phyloP scores from a whole-genome alignment of 805 yeast species.

The Barnettozyma salicaria region DNA sequence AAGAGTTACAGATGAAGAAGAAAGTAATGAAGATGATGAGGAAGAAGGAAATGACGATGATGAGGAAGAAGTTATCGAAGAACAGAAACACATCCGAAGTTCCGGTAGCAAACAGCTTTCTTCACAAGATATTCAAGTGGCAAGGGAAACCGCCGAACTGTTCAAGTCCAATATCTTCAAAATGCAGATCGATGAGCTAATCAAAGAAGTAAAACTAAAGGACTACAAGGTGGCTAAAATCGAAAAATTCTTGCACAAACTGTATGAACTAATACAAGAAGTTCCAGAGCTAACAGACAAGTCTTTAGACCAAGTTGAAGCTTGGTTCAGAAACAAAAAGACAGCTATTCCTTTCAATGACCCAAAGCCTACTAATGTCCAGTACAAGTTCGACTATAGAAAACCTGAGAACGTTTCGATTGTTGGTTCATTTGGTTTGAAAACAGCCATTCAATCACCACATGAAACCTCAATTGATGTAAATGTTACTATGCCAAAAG shows the following conservation, averaged over 20 bases:
- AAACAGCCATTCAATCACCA: constrained; percentile 66
- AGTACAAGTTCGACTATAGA: constrained; percentile 63
- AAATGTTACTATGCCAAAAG: constrained; percentile 73
- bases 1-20: constrained; percentile 10
- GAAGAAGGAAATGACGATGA: constrained; percentile 29
- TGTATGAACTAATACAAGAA: constrained; percentile 60
- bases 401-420: constrained; percentile 72
- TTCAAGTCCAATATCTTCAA: constrained; percentile 95
- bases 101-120: constrained; percentile 36
- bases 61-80: constrained; percentile 18
- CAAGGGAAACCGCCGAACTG: constrained; percentile 88
- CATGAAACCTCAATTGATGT: constrained; percentile 69
- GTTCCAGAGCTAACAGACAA: constrained; percentile 52
- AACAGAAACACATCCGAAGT: constrained; percentile 13
- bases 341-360: constrained; percentile 81
- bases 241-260: constrained; percentile 69
- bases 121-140: constrained; percentile 83
- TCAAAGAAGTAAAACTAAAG: constrained; percentile 72
- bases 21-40: constrained; percentile 14
- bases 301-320: constrained; percentile 54
- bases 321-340: constrained; percentile 43
- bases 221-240: constrained; percentile 59
- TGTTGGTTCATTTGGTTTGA: constrained; percentile 85
- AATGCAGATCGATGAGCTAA: constrained; percentile 85
- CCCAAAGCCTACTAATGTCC: constrained; percentile 72